Conservation (phyloP, 768 basidiomycete species). For the Nidularia sp. region DNA sequence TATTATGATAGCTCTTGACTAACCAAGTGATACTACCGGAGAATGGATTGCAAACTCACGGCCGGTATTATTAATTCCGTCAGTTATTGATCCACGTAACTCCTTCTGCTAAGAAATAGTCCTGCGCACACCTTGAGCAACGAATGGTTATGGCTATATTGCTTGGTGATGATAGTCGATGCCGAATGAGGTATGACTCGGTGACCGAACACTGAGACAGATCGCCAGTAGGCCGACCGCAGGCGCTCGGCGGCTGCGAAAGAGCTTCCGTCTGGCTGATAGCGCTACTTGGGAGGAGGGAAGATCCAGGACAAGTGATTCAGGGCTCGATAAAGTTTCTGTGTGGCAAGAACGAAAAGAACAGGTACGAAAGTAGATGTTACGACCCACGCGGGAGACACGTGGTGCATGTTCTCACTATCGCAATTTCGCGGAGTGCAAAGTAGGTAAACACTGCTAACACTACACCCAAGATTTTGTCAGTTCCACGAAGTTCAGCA, state of each 20-base stretch:
- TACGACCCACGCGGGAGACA: slow-evolving; percentile 8
- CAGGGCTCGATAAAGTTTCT: slow-evolving; percentile 1
- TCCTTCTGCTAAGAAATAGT: background rate
- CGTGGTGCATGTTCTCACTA: slow-evolving; percentile 2
- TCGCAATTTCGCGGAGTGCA: background rate
- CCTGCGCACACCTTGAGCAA: background rate
- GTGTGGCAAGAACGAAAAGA: background rate
- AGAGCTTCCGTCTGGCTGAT: no score
- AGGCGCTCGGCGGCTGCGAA: no score
- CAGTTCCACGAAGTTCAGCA: no score
- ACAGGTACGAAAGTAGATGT: slow-evolving; percentile 2
- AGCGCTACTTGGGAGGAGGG: no score
- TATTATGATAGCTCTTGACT: slow-evolving; percentile 12
- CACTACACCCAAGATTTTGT: no score
- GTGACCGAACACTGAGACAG: no score
- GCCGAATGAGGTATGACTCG: no score
- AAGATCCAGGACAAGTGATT: no score
- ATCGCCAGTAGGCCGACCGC: no score
- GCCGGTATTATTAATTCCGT: slow-evolving; percentile 1
- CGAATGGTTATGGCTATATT: slow-evolving; percentile 1
- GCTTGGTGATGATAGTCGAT: background rate
- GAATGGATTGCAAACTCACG: background rate
- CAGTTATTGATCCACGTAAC: background rate
- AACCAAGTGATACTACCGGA: background rate
- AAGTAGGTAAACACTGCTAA: background rate